A percentile compares a stretch with the other conserved stretches of the same genome.
These are phyloP conservation scores for Aspergillus novofumigatus DNA, from an alignment of 2,329 filamentous ascomycete species.

Conservation along the genomic window DNA sequence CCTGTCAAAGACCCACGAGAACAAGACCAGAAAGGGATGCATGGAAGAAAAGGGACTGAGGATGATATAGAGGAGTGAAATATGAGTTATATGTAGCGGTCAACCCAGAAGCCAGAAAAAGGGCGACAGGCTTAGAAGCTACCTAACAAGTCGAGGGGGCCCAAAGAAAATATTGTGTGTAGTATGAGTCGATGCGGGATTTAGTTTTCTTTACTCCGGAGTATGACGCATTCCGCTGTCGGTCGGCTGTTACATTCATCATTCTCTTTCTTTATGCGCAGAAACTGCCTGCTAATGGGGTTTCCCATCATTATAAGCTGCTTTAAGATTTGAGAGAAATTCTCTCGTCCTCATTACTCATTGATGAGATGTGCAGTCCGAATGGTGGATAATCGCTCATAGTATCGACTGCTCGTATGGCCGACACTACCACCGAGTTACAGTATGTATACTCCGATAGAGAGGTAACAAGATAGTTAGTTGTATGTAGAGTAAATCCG, in stretches of 20 bases:
- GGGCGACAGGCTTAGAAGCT: not conserved
- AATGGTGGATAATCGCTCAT: too few relatives aligned
- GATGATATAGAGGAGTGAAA: conserved; percentile 1
- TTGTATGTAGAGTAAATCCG: not conserved
- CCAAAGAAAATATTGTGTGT: conserved; percentile 1
- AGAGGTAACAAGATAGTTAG: too few relatives aligned
- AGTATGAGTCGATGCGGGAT: conserved; percentile 6
- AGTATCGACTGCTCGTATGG: not conserved
- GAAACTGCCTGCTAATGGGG: too few relatives aligned
- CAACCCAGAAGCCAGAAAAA: not conserved
- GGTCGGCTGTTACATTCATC: not conserved
- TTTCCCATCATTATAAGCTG: not conserved
- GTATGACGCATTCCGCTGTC: conserved; percentile 5
- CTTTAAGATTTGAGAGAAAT: not conserved
- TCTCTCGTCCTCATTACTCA: not conserved
- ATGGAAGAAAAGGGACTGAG: conserved; percentile 7
- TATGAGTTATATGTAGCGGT: not conserved
- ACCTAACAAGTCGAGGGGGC: not conserved
- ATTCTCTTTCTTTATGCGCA: not conserved
- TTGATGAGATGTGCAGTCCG: not conserved
- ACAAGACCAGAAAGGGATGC: conserved; percentile 11
- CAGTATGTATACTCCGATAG: not conserved
- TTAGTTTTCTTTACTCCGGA: not conserved
- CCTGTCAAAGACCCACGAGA: conserved; percentile 5
- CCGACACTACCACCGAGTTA: not conserved